A percentile compares a stretch with the other conserved stretches of the same genome.
Evolutionary conservation across 345 rosid species (phyloP).

Genomic region (Syzygium aromaticum): DNA sequence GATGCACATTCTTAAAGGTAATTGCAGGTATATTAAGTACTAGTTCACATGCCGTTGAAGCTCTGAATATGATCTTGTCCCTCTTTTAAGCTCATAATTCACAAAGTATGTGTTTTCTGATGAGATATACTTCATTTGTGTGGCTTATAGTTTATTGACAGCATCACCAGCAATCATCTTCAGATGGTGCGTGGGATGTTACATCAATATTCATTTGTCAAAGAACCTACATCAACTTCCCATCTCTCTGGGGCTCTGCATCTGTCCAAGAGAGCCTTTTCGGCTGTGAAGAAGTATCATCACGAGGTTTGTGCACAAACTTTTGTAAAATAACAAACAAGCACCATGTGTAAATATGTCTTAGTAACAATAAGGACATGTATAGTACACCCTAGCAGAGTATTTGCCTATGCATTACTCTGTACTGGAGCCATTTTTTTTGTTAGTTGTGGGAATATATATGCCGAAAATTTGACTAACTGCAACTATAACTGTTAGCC

Average conservation of each 20-base stretch:
- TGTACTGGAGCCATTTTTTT: neutral
- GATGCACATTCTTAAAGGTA: constrained; percentile 57
- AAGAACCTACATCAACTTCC: constrained; percentile 13
- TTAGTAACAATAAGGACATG: neutral
- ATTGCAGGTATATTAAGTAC: neutral
- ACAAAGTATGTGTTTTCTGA: neutral
- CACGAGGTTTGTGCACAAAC: constrained; percentile 48
- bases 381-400: neutral
- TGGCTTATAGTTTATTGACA: neutral
- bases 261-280: constrained; percentile 29
- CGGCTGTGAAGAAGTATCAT: constrained; percentile 47
- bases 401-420: neutral
- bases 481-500: neutral
- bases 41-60: neutral
- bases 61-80: neutral
- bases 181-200: constrained; percentile 18
- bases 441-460: neutral
- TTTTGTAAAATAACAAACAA: neutral
- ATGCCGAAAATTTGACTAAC: neutral
- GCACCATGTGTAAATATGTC: neutral
- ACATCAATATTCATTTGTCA: constrained; percentile 10
- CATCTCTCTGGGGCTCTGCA: constrained; percentile 21
- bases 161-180: constrained; percentile 26
- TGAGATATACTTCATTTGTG: neutral
- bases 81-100: neutral